phyloP scores from a whole-genome alignment of 495 filamentous ascomycete species.

The Sordaria brevicollis region DNA sequence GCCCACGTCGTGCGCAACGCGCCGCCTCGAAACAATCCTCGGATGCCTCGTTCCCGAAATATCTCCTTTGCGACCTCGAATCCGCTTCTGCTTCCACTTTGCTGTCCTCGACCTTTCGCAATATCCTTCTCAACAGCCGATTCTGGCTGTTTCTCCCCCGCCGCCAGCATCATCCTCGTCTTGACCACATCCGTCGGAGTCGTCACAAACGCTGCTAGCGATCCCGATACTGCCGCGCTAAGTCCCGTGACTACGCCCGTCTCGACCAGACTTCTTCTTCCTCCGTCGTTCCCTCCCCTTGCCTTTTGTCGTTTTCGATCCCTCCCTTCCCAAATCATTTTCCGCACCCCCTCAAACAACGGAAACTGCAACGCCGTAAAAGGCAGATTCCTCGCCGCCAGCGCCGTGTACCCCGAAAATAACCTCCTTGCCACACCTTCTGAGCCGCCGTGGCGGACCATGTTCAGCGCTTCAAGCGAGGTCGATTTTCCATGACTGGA shows the following conservation, averaged over 20 bases:
- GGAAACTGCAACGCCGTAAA: slow-evolving; percentile 86
- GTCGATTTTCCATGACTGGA: slow-evolving; percentile 16
- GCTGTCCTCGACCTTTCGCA: slow-evolving; percentile 15
- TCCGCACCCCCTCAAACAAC: slow-evolving; percentile 61
- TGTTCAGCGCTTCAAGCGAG: slow-evolving; percentile 33
- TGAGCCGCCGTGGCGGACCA: slow-evolving; percentile 23
- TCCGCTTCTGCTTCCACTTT: slow-evolving; percentile 18
- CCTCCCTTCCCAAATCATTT: slow-evolving; percentile 22
- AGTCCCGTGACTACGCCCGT: slow-evolving; percentile 58
- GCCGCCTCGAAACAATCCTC: slow-evolving; percentile 70
- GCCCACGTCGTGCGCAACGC: slow-evolving; percentile 70
- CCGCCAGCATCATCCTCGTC: slow-evolving; percentile 63
- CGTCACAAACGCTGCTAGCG: slow-evolving; percentile 58
- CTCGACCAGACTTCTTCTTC: slow-evolving; percentile 35
- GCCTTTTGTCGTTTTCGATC: slow-evolving; percentile 1
- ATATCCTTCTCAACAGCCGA: slow-evolving; percentile 15
- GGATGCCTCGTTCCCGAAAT: slow-evolving; percentile 49
- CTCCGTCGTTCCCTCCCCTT: neutral
- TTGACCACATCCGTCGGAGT: slow-evolving; percentile 81
- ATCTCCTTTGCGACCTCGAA: slow-evolving; percentile 53
- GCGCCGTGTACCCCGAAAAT: slow-evolving; percentile 70
- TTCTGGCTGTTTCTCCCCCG: slow-evolving; percentile 18
- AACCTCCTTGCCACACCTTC: slow-evolving; percentile 32
- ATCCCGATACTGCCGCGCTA: slow-evolving; percentile 59
- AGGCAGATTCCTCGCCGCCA: slow-evolving; percentile 71